Percentiles rank a stretch among this genome's conserved stretches.
These are phyloP conservation scores for Iris macrosiphon DNA, from an alignment of 106 monocot genomes.

Conservation along the genomic window DNA sequence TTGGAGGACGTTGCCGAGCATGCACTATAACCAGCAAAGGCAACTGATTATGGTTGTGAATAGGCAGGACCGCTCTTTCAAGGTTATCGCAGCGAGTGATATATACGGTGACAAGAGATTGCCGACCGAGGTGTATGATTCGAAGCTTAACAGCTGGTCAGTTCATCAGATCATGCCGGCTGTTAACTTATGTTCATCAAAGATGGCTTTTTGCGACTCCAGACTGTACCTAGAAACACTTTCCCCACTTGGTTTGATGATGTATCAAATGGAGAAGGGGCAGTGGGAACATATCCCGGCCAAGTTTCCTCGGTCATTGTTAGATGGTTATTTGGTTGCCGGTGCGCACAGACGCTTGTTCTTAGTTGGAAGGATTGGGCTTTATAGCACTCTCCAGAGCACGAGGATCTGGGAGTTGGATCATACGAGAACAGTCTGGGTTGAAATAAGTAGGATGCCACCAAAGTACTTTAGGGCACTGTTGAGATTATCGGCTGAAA, in stretches of 20 bases:
- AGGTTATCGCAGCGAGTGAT: conserved; percentile 74
- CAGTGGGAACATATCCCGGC: conserved; percentile 79
- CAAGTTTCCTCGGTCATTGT: conserved; percentile 68
- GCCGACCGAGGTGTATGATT: conserved; percentile 78
- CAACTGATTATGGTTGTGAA: conserved; percentile 67
- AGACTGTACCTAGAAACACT: conserved; percentile 70
- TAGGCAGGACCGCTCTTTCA: conserved; percentile 42
- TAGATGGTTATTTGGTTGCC: conserved; percentile 77
- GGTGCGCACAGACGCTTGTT: conserved; percentile 61
- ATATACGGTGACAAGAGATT: conserved; percentile 65
- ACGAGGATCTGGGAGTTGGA: conserved; percentile 89
- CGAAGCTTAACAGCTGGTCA: conserved; percentile 52
- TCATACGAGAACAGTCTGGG: conserved; percentile 61
- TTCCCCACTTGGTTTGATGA: conserved; percentile 79
- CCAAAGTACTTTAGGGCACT: conserved; percentile 66
- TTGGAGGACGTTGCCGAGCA: conserved; percentile 55
- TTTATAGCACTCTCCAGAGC: conserved; percentile 81
- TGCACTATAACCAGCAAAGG: conserved; percentile 85
- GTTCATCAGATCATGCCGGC: conserved; percentile 76
- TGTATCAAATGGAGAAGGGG: conserved; percentile 56
- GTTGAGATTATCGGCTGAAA: conserved; percentile 72
- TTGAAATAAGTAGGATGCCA: conserved; percentile 81
- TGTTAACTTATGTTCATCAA: conserved; percentile 74
- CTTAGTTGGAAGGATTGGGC: conserved; percentile 74
- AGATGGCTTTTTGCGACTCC: conserved; percentile 88